Evolutionary conservation across 1,139 yeast species (phyloP), one percentile per base, ranked within the genome.

Genomic region (Kurtzmaniella quercitrusa): DNA sequence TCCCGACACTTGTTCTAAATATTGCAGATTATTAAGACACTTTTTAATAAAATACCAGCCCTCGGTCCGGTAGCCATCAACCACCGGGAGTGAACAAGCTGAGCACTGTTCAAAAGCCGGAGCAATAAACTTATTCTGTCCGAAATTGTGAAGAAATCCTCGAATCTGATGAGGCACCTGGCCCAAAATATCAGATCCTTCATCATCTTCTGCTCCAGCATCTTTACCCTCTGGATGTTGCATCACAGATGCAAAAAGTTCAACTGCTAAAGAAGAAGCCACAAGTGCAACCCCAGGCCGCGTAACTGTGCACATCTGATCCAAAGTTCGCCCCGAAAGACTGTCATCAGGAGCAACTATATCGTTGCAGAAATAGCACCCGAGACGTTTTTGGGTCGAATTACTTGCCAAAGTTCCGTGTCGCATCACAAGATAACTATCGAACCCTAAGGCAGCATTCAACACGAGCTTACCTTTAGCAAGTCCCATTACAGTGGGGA

Each of bases 261-360:
- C 98, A 0, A 88, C 95, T 0, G 96, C 96, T 36, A 83, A 66
- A 0, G 97, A 80, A 0, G 96, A 78, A 0, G 98, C 98, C 62
- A 88, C 67, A 55, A 86, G 67, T 0, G 98, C 96, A 0, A 85
- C 91, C 0, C 99, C 98, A 0, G 99, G 98, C 38, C 98, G 69
- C 0, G 98, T 93, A 1, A 93, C 98, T 0, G 98, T 93, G 59
- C 99, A 93, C 97, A 93, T 93, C 60, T 93, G 98, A 62, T 93
- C 99, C 47, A 93, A 66, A 0, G 97, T 86, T 41, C 96, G 71
- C 55, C 89, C 95, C 0, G 88, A 74, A 15, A 88, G 66, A 47
- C 95, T 84, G 58, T 93, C 96, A 5, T 82, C 70, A 0, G 99
- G 98, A 0, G 97, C 97, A 39, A 89, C 91, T 7, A 93, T 89